Evolutionary conservation across 164 flowering plant species (phyloP), one percentile per base, ranked within the genome.

Genomic region (Vitis labrusca): DNA sequence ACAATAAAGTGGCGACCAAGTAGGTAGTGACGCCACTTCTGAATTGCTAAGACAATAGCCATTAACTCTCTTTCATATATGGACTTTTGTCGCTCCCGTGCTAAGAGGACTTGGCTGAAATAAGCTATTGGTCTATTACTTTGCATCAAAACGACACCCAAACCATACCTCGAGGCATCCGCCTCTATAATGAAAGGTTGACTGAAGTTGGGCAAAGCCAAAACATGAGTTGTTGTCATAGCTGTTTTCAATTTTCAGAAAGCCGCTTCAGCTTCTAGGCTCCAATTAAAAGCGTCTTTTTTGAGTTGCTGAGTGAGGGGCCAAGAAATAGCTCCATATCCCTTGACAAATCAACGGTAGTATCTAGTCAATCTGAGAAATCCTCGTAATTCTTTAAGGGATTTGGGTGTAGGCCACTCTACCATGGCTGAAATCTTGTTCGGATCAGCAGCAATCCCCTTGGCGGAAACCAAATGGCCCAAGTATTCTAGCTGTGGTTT

Each of bases 81-180:
- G 1, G 50, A 55, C 32, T 32, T 32, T 32, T 3, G 44, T 6
- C 0, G 44, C 4, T 3, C 6, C 23, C 23, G 1, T 32, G 44
- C 4, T 32, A 0, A 6, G 44, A 48, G 48, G 32, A 30, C n/a
- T 30, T 68, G 60, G 19, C 63, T 16, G 10, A 52, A 30, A 14
- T 1, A 70, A 16, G 74, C 63, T 7, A 71, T 23, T 0, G 68
- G 68, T 10, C 51, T 52, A 1, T 50, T 13, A 1, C 50, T 8
- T 55, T 71, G 74, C 0, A 15, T 2, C 6, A 71, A 9, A 5
- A 71, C 59, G 9, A 10, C 74, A 1, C 74, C 74, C n/a, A 71
- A 9, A 2, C 58, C 74, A 15, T 0, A 2, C 8, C 17, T 23
- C 1, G 64, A 64, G n/a, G 72, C 74, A 64, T 65, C 59, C 3